Evolutionary conservation across 2,329 filamentous ascomycete species (phyloP), one percentile per base, ranked within the genome.

Genomic region (Neonectria sp.): DNA sequence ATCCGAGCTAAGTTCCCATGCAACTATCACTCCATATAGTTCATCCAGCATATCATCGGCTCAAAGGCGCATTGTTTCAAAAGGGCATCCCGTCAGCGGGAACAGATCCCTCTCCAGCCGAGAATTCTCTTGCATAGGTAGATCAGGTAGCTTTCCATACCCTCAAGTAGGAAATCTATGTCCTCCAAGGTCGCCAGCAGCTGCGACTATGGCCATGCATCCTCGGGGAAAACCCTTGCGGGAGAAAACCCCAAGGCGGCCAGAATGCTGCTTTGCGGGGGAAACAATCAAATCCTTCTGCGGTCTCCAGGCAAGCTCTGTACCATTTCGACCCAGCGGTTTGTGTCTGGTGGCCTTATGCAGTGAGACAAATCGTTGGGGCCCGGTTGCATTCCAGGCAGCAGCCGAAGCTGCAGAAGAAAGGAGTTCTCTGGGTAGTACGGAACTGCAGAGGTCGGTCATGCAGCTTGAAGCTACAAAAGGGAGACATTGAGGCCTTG

Each of bases 61-160:
- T 48, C 49, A 46, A 60, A 63, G 65, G 65, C 65, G 55, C 60
- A 37, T 67, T 63, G 7, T 46, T 52, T 40, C 51, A 63, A 63
- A 53, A 59, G 59, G 58, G 24, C 24, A 67, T 67, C 29, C 29
- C 29, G 29, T 31, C 29, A 31, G 29, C 29, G 29, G 29, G 29
- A 31, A 31, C 3, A 4, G 6, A 6, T 31, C n/a, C 64, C 60
- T 48, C 55, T 53, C 65, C 46, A 57, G 46, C 60, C 60, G n/a
- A 68, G 51, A 68, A 64, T 64, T 68, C 45, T 68, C 60, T 55
- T 64, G 5, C 45, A 60, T 15, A 61, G 60, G 64, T 60, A 61
- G 56, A 64, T 64, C 46, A 68, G 64, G 45, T 57, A 68, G 45
- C 65, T 55, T 68, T 65, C 53, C 52, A 65, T 12, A 31, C 56